A percentile compares a stretch with the other conserved stretches of the same genome.
These are phyloP conservation scores for Geranium brycei DNA, from an alignment of 345 rosid species.

Conservation along the genomic window DNA sequence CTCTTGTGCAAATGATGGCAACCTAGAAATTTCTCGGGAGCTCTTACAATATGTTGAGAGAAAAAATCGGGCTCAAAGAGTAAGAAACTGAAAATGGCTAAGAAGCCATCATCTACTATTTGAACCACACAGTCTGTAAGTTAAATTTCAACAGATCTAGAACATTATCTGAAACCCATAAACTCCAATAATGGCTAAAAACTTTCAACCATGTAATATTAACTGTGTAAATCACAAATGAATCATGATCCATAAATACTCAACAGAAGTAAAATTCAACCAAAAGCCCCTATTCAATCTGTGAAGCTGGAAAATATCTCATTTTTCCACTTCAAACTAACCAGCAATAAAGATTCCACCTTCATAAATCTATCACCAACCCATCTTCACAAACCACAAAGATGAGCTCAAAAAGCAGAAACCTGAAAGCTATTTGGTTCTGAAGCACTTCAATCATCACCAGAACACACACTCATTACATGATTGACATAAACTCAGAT, in stretches of 20 bases:
- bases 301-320: background rate
- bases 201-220: background rate
- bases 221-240: background rate
- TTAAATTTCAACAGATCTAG: background rate
- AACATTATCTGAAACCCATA: background rate
- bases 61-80: background rate
- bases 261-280: background rate
- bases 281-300: background rate
- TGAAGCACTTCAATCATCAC: background rate
- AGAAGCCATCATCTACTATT: background rate
- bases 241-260: background rate
- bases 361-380: background rate
- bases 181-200: too few species aligned
- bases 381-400: background rate
- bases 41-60: background rate
- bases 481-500: background rate
- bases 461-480: background rate
- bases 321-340: background rate
- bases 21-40: too few species aligned
- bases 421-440: background rate
- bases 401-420: background rate
- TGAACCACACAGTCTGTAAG: background rate
- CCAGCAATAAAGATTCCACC: background rate
- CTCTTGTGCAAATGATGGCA: too few species aligned
- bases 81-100: background rate